phyloP scores from a whole-genome alignment of 345 rosid species.

The Populus nigra region DNA sequence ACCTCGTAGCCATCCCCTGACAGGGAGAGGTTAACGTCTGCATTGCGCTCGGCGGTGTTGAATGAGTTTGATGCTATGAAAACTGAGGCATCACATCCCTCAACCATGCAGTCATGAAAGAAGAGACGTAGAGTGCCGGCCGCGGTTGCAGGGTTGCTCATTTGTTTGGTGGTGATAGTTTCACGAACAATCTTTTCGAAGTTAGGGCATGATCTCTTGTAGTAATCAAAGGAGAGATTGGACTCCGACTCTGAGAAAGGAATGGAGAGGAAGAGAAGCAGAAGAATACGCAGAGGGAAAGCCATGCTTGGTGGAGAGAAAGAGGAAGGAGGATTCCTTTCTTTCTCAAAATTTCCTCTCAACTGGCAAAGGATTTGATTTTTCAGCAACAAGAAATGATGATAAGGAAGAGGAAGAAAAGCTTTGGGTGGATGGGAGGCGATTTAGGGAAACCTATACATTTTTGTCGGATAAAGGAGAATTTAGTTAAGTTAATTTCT shows the following conservation, averaged over 20 bases:
- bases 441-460: slow-evolving; percentile 1
- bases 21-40: slow-evolving; percentile 51
- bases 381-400: not conserved
- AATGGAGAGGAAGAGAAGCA: slow-evolving; percentile 12
- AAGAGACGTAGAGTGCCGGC: slow-evolving; percentile 66
- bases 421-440: slow-evolving; percentile 21
- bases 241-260: slow-evolving; percentile 20
- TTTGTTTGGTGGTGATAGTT: slow-evolving; percentile 48
- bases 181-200: slow-evolving; percentile 41
- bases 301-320: slow-evolving; percentile 14
- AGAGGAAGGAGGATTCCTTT: slow-evolving; percentile 11
- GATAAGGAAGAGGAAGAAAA: not conserved
- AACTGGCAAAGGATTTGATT: not conserved
- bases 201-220: slow-evolving; percentile 54
- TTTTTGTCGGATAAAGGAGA: not conserved
- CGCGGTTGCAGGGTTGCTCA: slow-evolving; percentile 58
- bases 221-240: slow-evolving; percentile 45
- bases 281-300: slow-evolving; percentile 3
- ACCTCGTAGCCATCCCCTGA: slow-evolving; percentile 80
- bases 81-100: slow-evolving; percentile 68
- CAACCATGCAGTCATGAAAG: slow-evolving; percentile 75
- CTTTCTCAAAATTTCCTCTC: slow-evolving; percentile 11
- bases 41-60: slow-evolving; percentile 61
- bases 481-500: not conserved
- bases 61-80: slow-evolving; percentile 57